Percentiles rank a stretch among this genome's conserved stretches.
phyloP scores from a whole-genome alignment of 495 filamentous ascomycete genomes.

The Neurospora discreta region DNA sequence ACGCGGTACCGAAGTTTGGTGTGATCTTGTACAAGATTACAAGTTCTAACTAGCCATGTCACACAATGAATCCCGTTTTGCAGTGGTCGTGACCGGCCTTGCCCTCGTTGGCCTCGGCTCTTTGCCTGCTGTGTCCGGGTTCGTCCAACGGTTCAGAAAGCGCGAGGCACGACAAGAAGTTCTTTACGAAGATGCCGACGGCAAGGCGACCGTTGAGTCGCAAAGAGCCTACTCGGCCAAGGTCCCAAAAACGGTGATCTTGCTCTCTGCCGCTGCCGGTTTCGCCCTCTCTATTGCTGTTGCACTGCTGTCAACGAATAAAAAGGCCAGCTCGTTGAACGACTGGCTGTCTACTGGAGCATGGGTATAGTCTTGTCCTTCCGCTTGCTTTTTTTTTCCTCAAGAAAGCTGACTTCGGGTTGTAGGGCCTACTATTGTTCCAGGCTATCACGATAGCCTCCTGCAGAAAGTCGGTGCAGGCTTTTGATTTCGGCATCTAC shows the following conservation, averaged over 20 bases:
- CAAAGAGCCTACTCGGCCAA: constrained; percentile 41
- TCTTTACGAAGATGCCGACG: constrained; percentile 52
- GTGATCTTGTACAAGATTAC: background rate
- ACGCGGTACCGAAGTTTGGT: background rate
- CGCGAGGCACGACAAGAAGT: constrained; percentile 24
- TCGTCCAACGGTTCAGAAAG: constrained; percentile 17
- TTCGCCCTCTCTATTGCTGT: constrained; percentile 32
- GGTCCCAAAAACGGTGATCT: constrained; percentile 34
- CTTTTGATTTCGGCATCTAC: constrained; percentile 37
- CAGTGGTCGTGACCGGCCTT: constrained; percentile 22
- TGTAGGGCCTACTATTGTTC: constrained; percentile 31
- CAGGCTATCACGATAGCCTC: constrained; percentile 34
- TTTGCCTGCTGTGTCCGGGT: constrained; percentile 22
- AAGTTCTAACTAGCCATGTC: constrained; percentile 12
- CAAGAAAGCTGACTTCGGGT: constrained; percentile 7
- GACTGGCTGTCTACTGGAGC: constrained; percentile 31
- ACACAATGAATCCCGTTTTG: constrained; percentile 19
- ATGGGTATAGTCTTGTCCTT: constrained; percentile 32
- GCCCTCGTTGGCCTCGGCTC: constrained; percentile 26
- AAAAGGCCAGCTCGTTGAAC: constrained; percentile 17
- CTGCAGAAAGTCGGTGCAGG: constrained; percentile 32
- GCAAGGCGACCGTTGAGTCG: constrained; percentile 45
- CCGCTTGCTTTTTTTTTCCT: background rate
- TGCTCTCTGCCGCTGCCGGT: constrained; percentile 34
- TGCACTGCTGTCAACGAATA: constrained; percentile 28